These are phyloP conservation scores for Candida manassasensis DNA, from an alignment of 805 yeast species.

Conservation along the genomic window DNA sequence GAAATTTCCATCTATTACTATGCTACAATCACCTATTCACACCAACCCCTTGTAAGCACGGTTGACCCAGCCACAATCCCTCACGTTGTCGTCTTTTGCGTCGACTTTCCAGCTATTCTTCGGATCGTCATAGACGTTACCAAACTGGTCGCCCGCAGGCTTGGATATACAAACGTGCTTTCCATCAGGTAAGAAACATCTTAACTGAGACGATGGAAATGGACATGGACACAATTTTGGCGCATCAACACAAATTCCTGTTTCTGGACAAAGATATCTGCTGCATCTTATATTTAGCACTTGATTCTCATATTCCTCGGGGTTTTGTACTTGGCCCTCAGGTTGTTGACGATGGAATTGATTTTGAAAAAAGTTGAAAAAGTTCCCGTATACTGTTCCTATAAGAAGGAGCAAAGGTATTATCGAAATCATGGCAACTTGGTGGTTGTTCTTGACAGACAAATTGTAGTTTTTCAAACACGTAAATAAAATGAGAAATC, in stretches of 20 bases:
- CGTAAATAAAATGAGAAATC: too few relatives aligned
- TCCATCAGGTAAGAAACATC: constrained; percentile 71
- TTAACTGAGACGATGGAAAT: constrained; percentile 77
- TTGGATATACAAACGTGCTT: constrained; percentile 79
- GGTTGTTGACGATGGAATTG: constrained; percentile 19
- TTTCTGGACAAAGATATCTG: constrained; percentile 76
- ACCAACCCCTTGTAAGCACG: constrained; percentile 59
- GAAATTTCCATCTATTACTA: too few relatives aligned
- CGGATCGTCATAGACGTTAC: constrained; percentile 30
- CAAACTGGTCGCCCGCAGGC: constrained; percentile 47
- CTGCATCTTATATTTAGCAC: constrained; percentile 47
- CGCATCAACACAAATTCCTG: constrained; percentile 66
- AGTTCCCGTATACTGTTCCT: constrained; percentile 21
- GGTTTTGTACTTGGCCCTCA: constrained; percentile 21
- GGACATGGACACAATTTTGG: constrained; percentile 86
- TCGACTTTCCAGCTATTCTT: constrained; percentile 45
- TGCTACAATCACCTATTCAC: constrained; percentile 5
- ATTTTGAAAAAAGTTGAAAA: constrained; percentile 33
- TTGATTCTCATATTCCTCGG: constrained; percentile 34
- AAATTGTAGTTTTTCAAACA: too few relatives aligned
- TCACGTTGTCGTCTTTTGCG: constrained; percentile 45
- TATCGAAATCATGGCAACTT: neutral
- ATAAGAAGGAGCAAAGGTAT: constrained; percentile 7
- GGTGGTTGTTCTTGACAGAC: too few relatives aligned
- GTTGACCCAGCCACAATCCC: constrained; percentile 85